These are phyloP conservation scores for Komagataella kurtzmanii DNA, from an alignment of 805 yeast genomes.

Conservation along the genomic window DNA sequence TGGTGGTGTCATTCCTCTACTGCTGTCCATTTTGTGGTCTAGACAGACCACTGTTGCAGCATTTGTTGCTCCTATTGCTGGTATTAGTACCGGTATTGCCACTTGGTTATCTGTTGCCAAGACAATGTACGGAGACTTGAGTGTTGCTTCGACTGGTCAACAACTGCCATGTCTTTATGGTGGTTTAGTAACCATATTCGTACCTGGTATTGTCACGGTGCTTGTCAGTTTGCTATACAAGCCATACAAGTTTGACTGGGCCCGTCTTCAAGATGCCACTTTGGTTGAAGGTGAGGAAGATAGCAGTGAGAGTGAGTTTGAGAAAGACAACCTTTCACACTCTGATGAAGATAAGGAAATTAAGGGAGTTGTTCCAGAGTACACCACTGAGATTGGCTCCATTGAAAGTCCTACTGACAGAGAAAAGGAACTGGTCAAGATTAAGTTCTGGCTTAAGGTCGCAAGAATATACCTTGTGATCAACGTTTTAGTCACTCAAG, in stretches of 20 bases:
- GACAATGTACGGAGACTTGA: slow-evolving; percentile 14
- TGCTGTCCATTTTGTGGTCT: slow-evolving; percentile 20
- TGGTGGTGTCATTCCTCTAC: slow-evolving; percentile 23
- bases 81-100: slow-evolving; percentile 16
- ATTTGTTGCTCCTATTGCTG: slow-evolving; percentile 18
- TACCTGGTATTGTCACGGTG: slow-evolving; percentile 19
- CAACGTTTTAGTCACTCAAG: slow-evolving; percentile 21
- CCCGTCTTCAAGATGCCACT: slow-evolving; percentile 9
- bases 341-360: neutral
- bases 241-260: slow-evolving; percentile 20
- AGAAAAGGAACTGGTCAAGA: slow-evolving; percentile 3
- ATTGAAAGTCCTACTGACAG: neutral
- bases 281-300: slow-evolving; percentile 4
- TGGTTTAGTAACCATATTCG: slow-evolving; percentile 17
- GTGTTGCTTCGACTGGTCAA: slow-evolving; percentile 14
- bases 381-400: neutral
- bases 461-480: slow-evolving; percentile 15
- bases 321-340: neutral
- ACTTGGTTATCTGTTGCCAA: slow-evolving; percentile 20
- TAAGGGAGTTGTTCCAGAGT: neutral
- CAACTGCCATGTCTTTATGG: slow-evolving; percentile 23
- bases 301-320: slow-evolving; percentile 1
- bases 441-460: slow-evolving; percentile 11
- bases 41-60: slow-evolving; percentile 15
- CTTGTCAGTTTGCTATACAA: slow-evolving; percentile 14